Evolutionary conservation across 2,329 filamentous ascomycete genomes (phyloP), one percentile per base, ranked within the genome.

Genomic region (Dendryphion nanum): DNA sequence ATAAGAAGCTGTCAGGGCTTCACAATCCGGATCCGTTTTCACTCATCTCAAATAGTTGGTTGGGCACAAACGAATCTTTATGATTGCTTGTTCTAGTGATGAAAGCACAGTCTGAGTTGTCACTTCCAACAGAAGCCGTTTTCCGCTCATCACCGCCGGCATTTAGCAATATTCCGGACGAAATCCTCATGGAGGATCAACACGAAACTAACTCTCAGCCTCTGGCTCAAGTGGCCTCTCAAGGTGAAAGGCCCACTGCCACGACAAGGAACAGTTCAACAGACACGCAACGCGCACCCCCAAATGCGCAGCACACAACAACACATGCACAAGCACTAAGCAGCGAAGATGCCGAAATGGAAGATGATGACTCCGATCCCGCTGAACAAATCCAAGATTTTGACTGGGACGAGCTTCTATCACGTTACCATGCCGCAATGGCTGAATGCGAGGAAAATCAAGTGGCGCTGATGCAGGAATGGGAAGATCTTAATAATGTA

Each of bases 391-490:
- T 87, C 43, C 66, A 70, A 31, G 37, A 68, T 56, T 89, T 86
- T 55, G 80, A 90, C 64, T 95, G 89, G 89, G 72, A 82, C 3
- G 77, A 83, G n/a, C 82, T 95, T 20, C 76, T 89, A 62, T 59
- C 70, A 1, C 78, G 80, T 29, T 95, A 89, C 51, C 74, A 83
- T 42, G 69, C 77, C 36, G 81, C 80, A 14, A 77, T 95, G 52
- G 66, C 72, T 12, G 73, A 82, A 28, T 78, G 83, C 21, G 76
- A 82, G 35, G 70, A 72, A 2, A 69, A 81, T 2, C 89, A 95
- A 58, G 73, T 74, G 30, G 71, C 78, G 19, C 71, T 91, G 30
- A 68, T 85, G 37, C 72, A 79, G 15, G 83, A 90, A 45, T 88
- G 85, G 47, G 74, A 81, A 13, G 67, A 72, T 17, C 50, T 69